Evolutionary conservation across 495 filamentous ascomycete genomes (phyloP).

Genomic region (Penicillium paradoxum): DNA sequence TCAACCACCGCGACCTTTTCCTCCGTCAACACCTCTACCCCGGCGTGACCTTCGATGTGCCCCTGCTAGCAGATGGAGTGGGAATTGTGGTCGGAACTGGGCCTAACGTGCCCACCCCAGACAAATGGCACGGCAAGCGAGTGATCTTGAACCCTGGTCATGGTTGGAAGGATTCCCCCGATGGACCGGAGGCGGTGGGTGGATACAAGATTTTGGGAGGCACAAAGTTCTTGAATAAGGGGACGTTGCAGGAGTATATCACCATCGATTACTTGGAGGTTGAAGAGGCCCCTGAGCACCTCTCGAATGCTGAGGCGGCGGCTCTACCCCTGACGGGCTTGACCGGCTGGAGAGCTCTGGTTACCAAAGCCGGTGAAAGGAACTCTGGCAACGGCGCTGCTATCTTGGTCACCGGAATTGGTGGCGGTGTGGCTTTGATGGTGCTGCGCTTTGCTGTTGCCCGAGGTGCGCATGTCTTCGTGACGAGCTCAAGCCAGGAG

Average conservation of each 20-base stretch:
- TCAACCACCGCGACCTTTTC: constrained; percentile 92
- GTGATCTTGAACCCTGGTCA: constrained; percentile 69
- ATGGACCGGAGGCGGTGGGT: constrained; percentile 63
- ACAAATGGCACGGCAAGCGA: constrained; percentile 55
- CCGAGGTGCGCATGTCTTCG: constrained; percentile 60
- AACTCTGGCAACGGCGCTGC: constrained; percentile 57
- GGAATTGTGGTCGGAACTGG: constrained; percentile 65
- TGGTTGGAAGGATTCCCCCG: constrained; percentile 67
- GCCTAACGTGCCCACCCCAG: constrained; percentile 39
- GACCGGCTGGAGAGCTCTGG: constrained; percentile 81
- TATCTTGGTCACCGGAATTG: constrained; percentile 71
- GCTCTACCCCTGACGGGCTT: constrained; percentile 76
- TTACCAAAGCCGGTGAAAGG: constrained; percentile 58
- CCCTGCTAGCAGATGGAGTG: constrained; percentile 74
- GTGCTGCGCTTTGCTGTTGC: constrained; percentile 66
- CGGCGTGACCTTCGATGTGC: constrained; percentile 65
- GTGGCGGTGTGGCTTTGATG: constrained; percentile 71
- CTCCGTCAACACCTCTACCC: constrained; percentile 90
- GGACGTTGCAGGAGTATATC: constrained; percentile 67
- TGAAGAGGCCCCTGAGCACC: constrained; percentile 66
- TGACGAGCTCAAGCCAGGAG: constrained; percentile 58
- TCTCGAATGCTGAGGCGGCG: constrained; percentile 67
- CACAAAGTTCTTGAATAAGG: constrained; percentile 54
- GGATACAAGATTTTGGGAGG: constrained; percentile 70
- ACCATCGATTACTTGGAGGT: constrained; percentile 66